These are phyloP conservation scores for Ambrosiella beaveri DNA, from an alignment of 2,329 filamentous ascomycete species.

Conservation along the genomic window DNA sequence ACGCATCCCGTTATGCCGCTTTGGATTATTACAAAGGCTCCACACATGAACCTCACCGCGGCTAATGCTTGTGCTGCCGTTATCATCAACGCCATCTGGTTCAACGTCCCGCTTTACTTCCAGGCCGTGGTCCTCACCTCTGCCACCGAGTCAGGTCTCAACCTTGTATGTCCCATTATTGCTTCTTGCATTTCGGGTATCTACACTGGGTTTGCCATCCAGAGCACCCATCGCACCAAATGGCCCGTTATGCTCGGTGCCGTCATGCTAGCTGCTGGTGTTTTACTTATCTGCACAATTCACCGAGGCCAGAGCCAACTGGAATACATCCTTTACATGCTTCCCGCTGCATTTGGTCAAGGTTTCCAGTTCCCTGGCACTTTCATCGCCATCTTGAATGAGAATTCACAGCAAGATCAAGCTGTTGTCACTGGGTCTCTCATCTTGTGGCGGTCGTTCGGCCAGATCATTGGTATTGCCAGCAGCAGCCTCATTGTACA, in stretches of 20 bases:
- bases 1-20: conserved; percentile 43
- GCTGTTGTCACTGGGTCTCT: conserved; percentile 55
- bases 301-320: conserved; percentile 31
- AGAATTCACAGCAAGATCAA: conserved; percentile 42
- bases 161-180: conserved; percentile 46
- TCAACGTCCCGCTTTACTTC: conserved; percentile 58
- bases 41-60: conserved; percentile 40
- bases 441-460: conserved; percentile 53
- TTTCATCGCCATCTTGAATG: conserved; percentile 45
- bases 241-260: conserved; percentile 38
- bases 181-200: conserved; percentile 37
- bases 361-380: conserved; percentile 49
- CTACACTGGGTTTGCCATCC: conserved; percentile 44
- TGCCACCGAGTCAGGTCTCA: conserved; percentile 55
- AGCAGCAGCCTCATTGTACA: conserved; percentile 56
- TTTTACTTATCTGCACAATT: conserved; percentile 31
- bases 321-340: conserved; percentile 38
- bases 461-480: conserved; percentile 57
- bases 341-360: conserved; percentile 38
- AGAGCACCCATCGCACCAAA: conserved; percentile 40
- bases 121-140: conserved; percentile 54
- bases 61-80: conserved; percentile 35
- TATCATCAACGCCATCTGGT: conserved; percentile 37
- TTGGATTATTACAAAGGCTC: conserved; percentile 28
- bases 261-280: conserved; percentile 31